Conservation (phyloP, 768 basidiomycete species). For the Naganishia onofrii region DNA sequence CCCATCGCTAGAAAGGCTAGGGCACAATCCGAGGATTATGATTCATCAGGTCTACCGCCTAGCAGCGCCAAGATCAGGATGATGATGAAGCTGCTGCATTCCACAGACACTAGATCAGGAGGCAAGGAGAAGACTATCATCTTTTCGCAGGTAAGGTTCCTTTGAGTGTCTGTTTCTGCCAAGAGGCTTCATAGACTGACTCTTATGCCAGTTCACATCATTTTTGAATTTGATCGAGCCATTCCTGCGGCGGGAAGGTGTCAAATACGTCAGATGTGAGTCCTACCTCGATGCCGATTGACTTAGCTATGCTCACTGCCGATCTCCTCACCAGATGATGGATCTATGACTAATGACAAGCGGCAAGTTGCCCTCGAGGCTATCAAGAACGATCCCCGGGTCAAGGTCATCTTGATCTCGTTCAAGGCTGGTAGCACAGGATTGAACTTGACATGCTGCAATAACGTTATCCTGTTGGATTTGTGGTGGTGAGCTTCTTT, state of each 20-base stretch:
- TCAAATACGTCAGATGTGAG: conserved; percentile 83
- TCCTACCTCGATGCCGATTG: conserved; percentile 36
- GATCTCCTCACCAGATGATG: conserved; percentile 68
- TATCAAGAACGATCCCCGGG: conserved; percentile 63
- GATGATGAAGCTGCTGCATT: conserved; percentile 68
- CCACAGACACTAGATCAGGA: conserved; percentile 62
- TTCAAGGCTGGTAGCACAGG: conserved; percentile 96
- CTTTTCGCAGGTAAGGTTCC: conserved; percentile 66
- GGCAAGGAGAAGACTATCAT: conserved; percentile 85
- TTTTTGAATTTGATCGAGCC: conserved; percentile 80
- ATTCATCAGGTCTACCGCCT: conserved; percentile 58
- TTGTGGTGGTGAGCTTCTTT: conserved; percentile 66
- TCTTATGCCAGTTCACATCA: conserved; percentile 58
- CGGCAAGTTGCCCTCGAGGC: conserved; percentile 71
- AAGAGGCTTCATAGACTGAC: background rate
- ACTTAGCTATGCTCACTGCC: background rate
- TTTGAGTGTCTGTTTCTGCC: conserved; percentile 52
- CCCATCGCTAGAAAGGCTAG: conserved; percentile 57
- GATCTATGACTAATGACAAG: conserved; percentile 72
- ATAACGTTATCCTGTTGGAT: conserved; percentile 88
- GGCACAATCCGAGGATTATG: conserved; percentile 51
- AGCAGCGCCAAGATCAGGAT: conserved; percentile 83
- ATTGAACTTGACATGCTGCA: conserved; percentile 86
- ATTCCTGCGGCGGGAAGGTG: conserved; percentile 67
- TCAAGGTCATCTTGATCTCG: conserved; percentile 82